Base-by-base conservation (phyloP, 345 rosid genomes). In the Alliaria petiolata region DNA sequence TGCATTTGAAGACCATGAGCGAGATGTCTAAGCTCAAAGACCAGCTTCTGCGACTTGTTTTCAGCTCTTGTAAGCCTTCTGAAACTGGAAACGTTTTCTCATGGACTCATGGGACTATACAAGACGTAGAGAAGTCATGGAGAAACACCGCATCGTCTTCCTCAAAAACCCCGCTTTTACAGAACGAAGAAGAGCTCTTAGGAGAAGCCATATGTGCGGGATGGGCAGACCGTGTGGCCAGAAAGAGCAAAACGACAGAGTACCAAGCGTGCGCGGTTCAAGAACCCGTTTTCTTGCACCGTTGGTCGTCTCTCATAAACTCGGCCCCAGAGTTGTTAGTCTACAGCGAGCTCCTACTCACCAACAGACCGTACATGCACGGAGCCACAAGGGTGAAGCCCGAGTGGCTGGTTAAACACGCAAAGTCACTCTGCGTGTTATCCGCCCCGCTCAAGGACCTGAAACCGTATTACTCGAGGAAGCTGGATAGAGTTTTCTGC, bases 171-270 rank as follows among this genome's bases (percentile, higher is more conserved):
- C 83, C 89, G 8, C 88, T 89, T 14, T 70, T 72, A 42, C 74
- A 82, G 52, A 71, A 82, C 13, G 98, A 89, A 80, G 97, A 93
- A 74, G 85, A 89, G 79, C 74, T 89, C 50, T 46, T 93, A 62
- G 84, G 92, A 33, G 85, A 82, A 80, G 97, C 91, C 67, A 84
- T 93, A 43, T 87, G 91, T 51, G 98, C 97, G n/a, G 98, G 97
- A 28, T 93, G 96, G 98, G 96, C 86, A 10, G 95, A 93, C 72
- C 86, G 96, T 75, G 92, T 93, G 61, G 97, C 98, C 28, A 86
- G 83, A 52, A 90, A 84, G 71, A 85, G 79, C 3, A 75, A 46
- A 60, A 78, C 91, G 4, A 79, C 76, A 15, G 78, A 83, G 30
- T 93, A 90, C 76, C 87, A 89, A 69, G 90, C 96, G 11, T 86